These are phyloP conservation scores for Pyrenophora tritici-repentis DNA, from an alignment of 2,329 filamentous ascomycete genomes.

Conservation along the genomic window DNA sequence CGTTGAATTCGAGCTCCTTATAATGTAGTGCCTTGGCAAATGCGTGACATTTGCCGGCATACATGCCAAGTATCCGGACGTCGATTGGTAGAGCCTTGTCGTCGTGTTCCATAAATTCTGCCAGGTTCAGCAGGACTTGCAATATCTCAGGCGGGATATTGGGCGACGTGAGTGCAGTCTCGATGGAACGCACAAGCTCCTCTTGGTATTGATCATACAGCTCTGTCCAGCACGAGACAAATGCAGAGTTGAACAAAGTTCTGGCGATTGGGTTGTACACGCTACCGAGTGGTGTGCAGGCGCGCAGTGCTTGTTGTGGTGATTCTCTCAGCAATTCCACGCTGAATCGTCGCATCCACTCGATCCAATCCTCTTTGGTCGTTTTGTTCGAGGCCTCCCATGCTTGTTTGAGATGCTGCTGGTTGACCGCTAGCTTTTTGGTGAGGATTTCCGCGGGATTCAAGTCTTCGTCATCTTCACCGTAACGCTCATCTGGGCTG, in stretches of 20 bases:
- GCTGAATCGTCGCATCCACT: conserved; percentile 97
- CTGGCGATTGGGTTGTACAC: conserved; percentile 89
- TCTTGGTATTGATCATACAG: conserved; percentile 97
- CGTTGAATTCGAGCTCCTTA: conserved; percentile 97
- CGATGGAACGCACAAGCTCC: conserved; percentile 92
- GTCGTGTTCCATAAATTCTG: conserved; percentile 99
- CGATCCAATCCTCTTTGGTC: conserved; percentile 98
- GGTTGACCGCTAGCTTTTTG: conserved; percentile 96
- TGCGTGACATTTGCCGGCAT: conserved; percentile 94
- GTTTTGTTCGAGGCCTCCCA: conserved; percentile 98
- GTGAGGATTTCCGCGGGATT: conserved; percentile 81
- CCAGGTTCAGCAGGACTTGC: conserved; percentile 90
- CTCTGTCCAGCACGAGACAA: conserved; percentile 98
- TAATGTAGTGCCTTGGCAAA: conserved; percentile 98
- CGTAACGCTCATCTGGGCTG: conserved; percentile 81
- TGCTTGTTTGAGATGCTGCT: conserved; percentile 93
- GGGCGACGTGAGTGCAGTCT: conserved; percentile 91
- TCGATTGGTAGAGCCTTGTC: conserved; percentile 98
- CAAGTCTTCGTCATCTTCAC: conserved; percentile 77
- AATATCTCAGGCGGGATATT: conserved; percentile 96
- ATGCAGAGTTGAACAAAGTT: conserved; percentile 97
- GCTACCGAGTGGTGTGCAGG: conserved; percentile 88
- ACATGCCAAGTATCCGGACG: conserved; percentile 89
- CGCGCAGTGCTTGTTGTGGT: conserved; percentile 90
- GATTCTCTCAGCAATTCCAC: conserved; percentile 94